Conservation (phyloP, 2,329 filamentous ascomycete genomes). For the Calonectria montana region DNA sequence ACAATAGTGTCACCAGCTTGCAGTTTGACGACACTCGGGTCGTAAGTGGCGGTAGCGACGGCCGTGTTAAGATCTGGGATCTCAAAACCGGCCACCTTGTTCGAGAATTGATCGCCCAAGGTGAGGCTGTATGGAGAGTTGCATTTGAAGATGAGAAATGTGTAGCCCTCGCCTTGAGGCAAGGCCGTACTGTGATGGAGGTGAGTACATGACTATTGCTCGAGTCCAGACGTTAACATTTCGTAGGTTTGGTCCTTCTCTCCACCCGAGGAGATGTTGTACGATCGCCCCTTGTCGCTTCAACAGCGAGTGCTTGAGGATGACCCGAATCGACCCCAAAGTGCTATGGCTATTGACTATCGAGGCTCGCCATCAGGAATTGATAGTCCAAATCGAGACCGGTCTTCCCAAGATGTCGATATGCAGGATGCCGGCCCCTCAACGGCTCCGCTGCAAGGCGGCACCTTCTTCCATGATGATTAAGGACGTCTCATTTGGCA, state of each 20-base stretch:
- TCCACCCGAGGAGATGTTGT: slow-evolving; percentile 77
- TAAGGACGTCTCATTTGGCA: slow-evolving; percentile 33
- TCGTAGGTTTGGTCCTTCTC: slow-evolving; percentile 92
- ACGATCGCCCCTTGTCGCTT: slow-evolving; percentile 63
- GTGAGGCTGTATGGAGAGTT: slow-evolving; percentile 96
- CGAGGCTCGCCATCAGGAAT: slow-evolving; percentile 46
- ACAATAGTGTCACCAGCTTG: slow-evolving; percentile 97
- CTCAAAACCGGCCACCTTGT: slow-evolving; percentile 91
- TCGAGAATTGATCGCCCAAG: slow-evolving; percentile 88
- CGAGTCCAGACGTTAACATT: slow-evolving; percentile 42
- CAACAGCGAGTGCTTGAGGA: slow-evolving; percentile 60
- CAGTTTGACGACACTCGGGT: slow-evolving; percentile 97
- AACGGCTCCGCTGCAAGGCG: slow-evolving; percentile 62
- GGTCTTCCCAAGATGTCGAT: slow-evolving; percentile 60
- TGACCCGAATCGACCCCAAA: slow-evolving; percentile 61
- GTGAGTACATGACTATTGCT: slow-evolving; percentile 63
- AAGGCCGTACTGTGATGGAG: slow-evolving; percentile 95
- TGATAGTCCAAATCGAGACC: slow-evolving; percentile 47
- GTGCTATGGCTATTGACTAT: slow-evolving; percentile 61
- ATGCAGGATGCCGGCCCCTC: slow-evolving; percentile 69
- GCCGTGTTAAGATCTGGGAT: slow-evolving; percentile 99
- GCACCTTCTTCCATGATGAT: slow-evolving; percentile 64
- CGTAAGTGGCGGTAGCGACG: slow-evolving; percentile 95
- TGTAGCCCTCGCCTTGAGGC: slow-evolving; percentile 90
- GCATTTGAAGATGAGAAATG: slow-evolving; percentile 99